phyloP scores from a whole-genome alignment of 2,329 filamentous ascomycete genomes.

The Sordariomycetes sp. region DNA sequence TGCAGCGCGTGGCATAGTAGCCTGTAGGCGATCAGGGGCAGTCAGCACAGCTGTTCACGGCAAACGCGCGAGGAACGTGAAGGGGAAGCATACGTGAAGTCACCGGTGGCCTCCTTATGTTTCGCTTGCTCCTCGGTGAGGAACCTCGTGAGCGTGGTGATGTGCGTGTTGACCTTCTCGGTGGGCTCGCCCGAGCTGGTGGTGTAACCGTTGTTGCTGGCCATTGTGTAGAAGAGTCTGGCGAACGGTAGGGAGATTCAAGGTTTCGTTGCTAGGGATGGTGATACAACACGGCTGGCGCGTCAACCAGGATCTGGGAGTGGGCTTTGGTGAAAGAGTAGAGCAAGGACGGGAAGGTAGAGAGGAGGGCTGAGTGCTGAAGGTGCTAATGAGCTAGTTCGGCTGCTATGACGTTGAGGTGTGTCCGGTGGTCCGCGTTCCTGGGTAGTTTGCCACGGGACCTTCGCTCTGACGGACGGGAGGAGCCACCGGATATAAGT shows the following conservation, averaged over 20 bases:
- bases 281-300: too few relatives aligned
- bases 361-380: too few relatives aligned
- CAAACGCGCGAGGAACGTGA: too few relatives aligned
- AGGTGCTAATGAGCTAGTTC: not conserved
- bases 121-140: slow-evolving; percentile 93
- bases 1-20: slow-evolving; percentile 94
- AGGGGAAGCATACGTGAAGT: slow-evolving; percentile 65
- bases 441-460: too few relatives aligned
- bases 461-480: too few relatives aligned
- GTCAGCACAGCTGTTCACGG: not conserved
- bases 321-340: too few relatives aligned
- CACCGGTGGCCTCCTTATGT: slow-evolving; percentile 87
- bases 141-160: slow-evolving; percentile 89
- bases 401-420: not conserved
- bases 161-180: slow-evolving; percentile 89
- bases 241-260: not conserved
- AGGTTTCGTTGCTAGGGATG: too few relatives aligned
- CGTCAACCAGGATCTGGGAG: too few relatives aligned
- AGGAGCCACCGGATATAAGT: not conserved
- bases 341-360: too few relatives aligned
- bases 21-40: slow-evolving; percentile 27
- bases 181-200: slow-evolving; percentile 28
- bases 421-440: too few relatives aligned
- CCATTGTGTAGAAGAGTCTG: not conserved
- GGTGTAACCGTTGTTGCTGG: slow-evolving; percentile 14